A percentile compares a stretch with the other conserved stretches of the same genome.
These are phyloP conservation scores for Theobroma cacao DNA, from an alignment of 345 rosid species.

Conservation along the genomic window DNA sequence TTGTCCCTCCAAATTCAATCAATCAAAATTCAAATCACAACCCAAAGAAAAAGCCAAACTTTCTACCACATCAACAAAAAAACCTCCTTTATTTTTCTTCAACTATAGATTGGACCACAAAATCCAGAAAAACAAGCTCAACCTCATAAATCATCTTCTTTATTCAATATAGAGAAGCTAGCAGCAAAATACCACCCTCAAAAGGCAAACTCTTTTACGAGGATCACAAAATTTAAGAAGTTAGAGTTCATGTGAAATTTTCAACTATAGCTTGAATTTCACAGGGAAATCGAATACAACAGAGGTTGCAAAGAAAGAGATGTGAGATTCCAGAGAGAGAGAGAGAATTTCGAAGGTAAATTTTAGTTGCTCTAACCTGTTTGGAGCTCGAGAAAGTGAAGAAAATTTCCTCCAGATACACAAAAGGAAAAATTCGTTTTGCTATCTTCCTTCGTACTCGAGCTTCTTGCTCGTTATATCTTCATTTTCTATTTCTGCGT, in stretches of 20 bases:
- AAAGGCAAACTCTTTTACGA: background rate
- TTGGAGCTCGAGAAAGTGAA: slow-evolving; percentile 21
- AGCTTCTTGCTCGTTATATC: slow-evolving; percentile 12
- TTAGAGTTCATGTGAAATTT: slow-evolving; percentile 3
- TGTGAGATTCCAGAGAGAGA: slow-evolving; percentile 19
- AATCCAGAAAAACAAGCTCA: slow-evolving; percentile 8
- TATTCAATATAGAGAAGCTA: slow-evolving; percentile 7
- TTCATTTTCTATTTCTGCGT: background rate
- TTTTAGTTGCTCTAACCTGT: slow-evolving; percentile 27
- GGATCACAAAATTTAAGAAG: slow-evolving; percentile 18
- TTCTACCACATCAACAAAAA: background rate
- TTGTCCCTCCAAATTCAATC: background rate
- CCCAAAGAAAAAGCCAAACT: background rate
- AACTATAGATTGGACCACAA: background rate
- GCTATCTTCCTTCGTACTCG: slow-evolving; percentile 2
- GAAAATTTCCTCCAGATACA: background rate
- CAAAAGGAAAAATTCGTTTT: background rate
- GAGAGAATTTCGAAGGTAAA: slow-evolving; percentile 1
- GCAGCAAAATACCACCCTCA: background rate
- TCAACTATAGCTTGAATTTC: background rate
- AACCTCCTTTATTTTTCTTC: background rate
- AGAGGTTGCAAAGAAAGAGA: slow-evolving; percentile 7
- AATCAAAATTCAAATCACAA: background rate
- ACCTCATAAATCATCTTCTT: slow-evolving; percentile 8
- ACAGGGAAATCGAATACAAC: background rate